phyloP scores from a whole-genome alignment of 176 grass and related monocot genomes.

The Oryza glaberrima region DNA sequence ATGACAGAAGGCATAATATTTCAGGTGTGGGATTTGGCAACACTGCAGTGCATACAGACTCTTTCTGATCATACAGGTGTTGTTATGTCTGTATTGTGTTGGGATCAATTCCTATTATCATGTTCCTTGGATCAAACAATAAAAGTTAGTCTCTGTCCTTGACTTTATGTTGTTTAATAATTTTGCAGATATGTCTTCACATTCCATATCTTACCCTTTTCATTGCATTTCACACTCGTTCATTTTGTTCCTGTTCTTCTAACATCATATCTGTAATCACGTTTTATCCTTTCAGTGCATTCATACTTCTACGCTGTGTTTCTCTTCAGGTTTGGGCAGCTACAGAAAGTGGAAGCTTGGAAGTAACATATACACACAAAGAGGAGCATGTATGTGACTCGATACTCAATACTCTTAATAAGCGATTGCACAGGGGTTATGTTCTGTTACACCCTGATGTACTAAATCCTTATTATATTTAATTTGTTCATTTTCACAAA shows the following conservation, averaged over 20 bases:
- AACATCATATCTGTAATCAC: not conserved
- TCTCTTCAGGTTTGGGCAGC: constrained; percentile 76
- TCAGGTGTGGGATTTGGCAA: constrained; percentile 96
- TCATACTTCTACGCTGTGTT: not conserved
- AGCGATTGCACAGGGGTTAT: not conserved
- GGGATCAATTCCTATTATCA: constrained; percentile 97
- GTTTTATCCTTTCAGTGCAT: not conserved
- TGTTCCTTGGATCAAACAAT: constrained; percentile 93
- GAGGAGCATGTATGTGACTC: constrained; percentile 76
- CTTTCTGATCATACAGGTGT: constrained; percentile 81
- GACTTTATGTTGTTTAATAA: constrained; percentile 26
- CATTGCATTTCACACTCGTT: constrained; percentile 14
- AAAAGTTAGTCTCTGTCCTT: constrained; percentile 65
- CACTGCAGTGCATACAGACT: constrained; percentile 86
- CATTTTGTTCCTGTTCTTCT: constrained; percentile 22
- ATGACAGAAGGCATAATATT: constrained; percentile 44
- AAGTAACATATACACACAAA: constrained; percentile 91
- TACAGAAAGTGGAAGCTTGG: constrained; percentile 78
- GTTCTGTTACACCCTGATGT: constrained; percentile 16
- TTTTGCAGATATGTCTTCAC: not conserved
- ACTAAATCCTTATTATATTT: not conserved
- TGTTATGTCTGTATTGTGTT: constrained; percentile 93
- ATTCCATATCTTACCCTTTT: constrained; percentile 12
- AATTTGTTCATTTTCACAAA: not conserved
- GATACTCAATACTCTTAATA: constrained; percentile 18